Base-by-base conservation (phyloP, 208 protist species). In the Acanthamoeba healyi region DNA sequence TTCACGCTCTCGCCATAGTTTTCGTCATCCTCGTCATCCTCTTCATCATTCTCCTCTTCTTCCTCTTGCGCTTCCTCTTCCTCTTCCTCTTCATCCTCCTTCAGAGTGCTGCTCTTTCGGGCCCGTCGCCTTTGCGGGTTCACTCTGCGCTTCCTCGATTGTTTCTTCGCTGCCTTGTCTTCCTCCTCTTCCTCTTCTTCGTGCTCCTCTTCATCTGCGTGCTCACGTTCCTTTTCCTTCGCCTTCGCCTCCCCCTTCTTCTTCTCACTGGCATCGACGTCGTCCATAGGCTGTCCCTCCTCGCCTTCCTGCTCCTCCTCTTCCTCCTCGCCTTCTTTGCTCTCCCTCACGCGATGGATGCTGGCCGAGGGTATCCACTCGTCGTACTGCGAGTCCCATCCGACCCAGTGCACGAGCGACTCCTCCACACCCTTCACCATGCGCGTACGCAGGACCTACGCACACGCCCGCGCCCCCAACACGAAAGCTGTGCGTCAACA, bases 11-110 rank as follows among this genome's bases (percentile, higher is more conserved):
- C 67, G 9, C n/a, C 34, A 34, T 42, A 12, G 19, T 42, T 38
- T n/a, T 49, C 38, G 0, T 82, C 22, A 38, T 61, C 54, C 22
- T 61, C 65, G 22, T 12, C 19, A 0, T 82, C 72, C 3, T 82
- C 72, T 29, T 51, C 72, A 22, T 82, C 72, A 26, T 82, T 36
- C 10, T 89, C 72, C 2, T 89, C 82, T 63, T 32, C 72, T 19
- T 22, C 24, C 32, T 4, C 26, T n/a, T 24, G 24, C n/a, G 67
- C 67, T 29, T 40, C 36, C 67, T 12, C 67, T 3, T 40, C 6
- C n/a, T 49, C 38, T 38, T 26, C 70, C 22, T 49, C 24, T 26
- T 81, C 3, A 7, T 74, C 24, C 15, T 6, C 65, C 19, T 34
- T 32, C 42, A n/a, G n/a, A n/a, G n/a, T 86, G 24, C 46, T 58